Evolutionary conservation across 2,329 filamentous ascomycete genomes (phyloP), one percentile per base, ranked within the genome.

Genomic region (Alternaria consortialis): DNA sequence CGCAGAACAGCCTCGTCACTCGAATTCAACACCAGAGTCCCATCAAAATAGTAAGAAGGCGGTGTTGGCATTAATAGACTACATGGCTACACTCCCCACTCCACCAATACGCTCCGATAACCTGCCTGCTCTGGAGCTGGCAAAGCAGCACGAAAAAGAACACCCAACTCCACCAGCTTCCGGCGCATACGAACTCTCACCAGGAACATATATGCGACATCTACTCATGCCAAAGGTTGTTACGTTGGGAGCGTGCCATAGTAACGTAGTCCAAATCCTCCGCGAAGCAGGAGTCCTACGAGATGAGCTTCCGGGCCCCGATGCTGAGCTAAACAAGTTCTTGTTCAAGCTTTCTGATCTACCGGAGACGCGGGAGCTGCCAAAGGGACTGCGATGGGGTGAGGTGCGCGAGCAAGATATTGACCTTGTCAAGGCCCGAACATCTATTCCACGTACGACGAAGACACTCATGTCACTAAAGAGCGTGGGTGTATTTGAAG

Each of bases 301-400:
- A 3, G 32, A 56, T 4, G 76, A 78, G 12, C 71, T 77, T 34
- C 76, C 77, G 2, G 73, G 75, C 7, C 58, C 52, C 3, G 67
- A 73, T 11, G 63, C 70, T 0, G 64, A 77, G 66, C 75, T 83
- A 61, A 78, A 81, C 62, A 90, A 89, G 76, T 90, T 87, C 81
- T 67, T 90, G 11, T 88, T 90, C 60, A 69, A 65, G 55, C 75
- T 80, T 7, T 67, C 80, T 1, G 80, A 82, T 36, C 64, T 90
- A 53, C 84, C 85, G 0, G n/a, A 47, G 68, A 67, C 68, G 1
- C 69, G 52, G 54, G 65, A 72, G 13, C 67, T 86, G 17, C 82
- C 83, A 0, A 64, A 79, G 0, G 86, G 82, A 0, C 79, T 91
- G 75, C 46, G 72, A 7, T 92, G 88, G 88, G 86, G 83, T 6